A percentile compares a stretch with the other conserved stretches of the same genome.
phyloP scores from a whole-genome alignment of 768 basidiomycete genomes.

The Psilocybe cyanescens region DNA sequence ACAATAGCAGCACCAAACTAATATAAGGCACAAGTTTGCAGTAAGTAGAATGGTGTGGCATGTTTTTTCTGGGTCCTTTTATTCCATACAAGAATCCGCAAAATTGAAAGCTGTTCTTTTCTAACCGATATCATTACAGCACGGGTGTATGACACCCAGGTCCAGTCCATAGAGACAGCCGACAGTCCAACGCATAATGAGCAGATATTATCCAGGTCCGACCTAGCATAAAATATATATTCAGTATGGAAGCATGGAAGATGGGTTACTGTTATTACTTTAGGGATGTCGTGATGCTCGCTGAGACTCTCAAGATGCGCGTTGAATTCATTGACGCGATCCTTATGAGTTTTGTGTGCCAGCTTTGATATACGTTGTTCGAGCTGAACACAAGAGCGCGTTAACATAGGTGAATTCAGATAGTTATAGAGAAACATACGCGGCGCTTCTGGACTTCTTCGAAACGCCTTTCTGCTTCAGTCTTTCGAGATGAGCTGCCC shows the following conservation, averaged over 20 bases:
- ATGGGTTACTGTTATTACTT: conserved; percentile 47
- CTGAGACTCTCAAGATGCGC: conserved; percentile 82
- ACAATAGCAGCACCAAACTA: conserved; percentile 38
- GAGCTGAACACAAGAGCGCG: conserved; percentile 48
- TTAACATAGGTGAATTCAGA: conserved; percentile 1
- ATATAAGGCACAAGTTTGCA: conserved; percentile 1
- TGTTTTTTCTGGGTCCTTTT: background rate
- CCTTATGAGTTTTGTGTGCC: conserved; percentile 90
- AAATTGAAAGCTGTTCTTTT: background rate
- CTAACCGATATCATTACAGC: background rate
- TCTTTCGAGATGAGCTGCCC: conserved; percentile 62
- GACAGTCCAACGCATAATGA: background rate
- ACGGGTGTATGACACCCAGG: background rate
- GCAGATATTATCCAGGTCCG: conserved; percentile 75
- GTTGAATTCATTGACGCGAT: conserved; percentile 91
- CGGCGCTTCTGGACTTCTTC: conserved; percentile 84
- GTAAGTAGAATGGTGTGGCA: background rate
- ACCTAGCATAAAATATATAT: conserved; percentile 49
- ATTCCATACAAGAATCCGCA: background rate
- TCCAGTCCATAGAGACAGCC: background rate
- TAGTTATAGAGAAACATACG: conserved; percentile 46
- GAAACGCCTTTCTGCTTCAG: conserved; percentile 86
- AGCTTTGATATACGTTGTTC: conserved; percentile 73
- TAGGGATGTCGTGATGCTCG: conserved; percentile 95
- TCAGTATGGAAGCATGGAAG: background rate